These are phyloP conservation scores for Glebionis coronaria DNA, from an alignment of 129 eudicot species.

Conservation along the genomic window DNA sequence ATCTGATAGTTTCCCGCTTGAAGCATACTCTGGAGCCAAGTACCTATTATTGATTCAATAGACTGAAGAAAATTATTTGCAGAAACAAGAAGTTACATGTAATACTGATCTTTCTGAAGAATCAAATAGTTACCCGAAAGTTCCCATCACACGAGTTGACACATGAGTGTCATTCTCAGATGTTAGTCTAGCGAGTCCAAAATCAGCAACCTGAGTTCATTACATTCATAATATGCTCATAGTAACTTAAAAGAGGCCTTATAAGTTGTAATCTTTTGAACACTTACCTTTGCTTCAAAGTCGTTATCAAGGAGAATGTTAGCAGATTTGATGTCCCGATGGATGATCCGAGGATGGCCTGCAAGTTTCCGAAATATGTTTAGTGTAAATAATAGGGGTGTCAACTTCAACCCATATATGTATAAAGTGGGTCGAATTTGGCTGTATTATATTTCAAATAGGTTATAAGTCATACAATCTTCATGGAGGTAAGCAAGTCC, in stretches of 20 bases:
- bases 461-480: slow-evolving; percentile 54
- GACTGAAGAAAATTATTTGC: slow-evolving; percentile 10
- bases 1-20: slow-evolving; percentile 89
- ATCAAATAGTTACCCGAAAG: slow-evolving; percentile 67
- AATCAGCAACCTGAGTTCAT: slow-evolving; percentile 79
- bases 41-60: slow-evolving; percentile 48
- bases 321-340: slow-evolving; percentile 92
- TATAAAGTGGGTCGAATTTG: neutral
- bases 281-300: slow-evolving; percentile 76
- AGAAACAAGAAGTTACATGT: slow-evolving; percentile 2
- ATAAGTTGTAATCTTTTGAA: neutral
- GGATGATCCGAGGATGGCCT: slow-evolving; percentile 89
- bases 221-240: slow-evolving; percentile 4
- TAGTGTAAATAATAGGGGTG: neutral
- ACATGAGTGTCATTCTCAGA: slow-evolving; percentile 79
- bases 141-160: slow-evolving; percentile 98
- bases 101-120: neutral
- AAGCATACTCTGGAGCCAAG: slow-evolving; percentile 97
- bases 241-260: slow-evolving; percentile 5
- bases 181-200: slow-evolving; percentile 90
- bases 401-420: neutral
- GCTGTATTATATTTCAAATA: neutral
- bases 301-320: slow-evolving; percentile 80
- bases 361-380: slow-evolving; percentile 11
- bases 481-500: slow-evolving; percentile 95